Evolutionary conservation across 1,284 basidiomycete genomes (phyloP), one percentile per base, ranked within the genome.

Genomic region (Puccinia coronata): DNA sequence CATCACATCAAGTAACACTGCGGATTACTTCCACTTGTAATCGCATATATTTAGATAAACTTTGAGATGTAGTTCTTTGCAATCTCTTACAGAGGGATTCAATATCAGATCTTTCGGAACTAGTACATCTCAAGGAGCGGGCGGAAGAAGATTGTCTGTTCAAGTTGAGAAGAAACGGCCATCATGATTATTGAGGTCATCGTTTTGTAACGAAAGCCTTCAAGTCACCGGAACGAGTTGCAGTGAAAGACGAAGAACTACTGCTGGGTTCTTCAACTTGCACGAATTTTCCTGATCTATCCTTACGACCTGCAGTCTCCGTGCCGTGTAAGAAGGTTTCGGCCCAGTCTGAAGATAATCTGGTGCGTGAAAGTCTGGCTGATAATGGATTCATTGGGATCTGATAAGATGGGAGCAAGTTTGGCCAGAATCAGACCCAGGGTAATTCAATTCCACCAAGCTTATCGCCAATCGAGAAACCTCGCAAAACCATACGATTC

Each of bases 371-470:
- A n/a, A 76, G 23, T 65, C 74, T 76, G 31, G 74, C 74, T 9
- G 74, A 76, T 49, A 76, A 65, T 4, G 74, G 74, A 36, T 76
- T 65, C 74, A 76, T 76, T 12, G 74, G 74, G 28, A 76, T 76
- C 74, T 65, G 49, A 23, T 76, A 23, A n/a, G 47, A 71, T 18
- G n/a, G 53, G n/a, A 36, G 23, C 23, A 49, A 70, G 39, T 43
- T 47, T 70, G 28, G n/a, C 49, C 67, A 70, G 67, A 9, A n/a
- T 70, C n/a, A n/a, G n/a, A n/a, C n/a, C 16, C 20, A 59, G 31
- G 25, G 20, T 47, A 47, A 3, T 71, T 39, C 25, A 36, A 34
- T 53, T 34, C 25, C 49, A 28, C 49, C 25, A 49, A 28, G 8
- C 31, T 53, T 25, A 20, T 31, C 53, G 12, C 2, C 4, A 2